These are phyloP conservation scores for Aspergillus texensis DNA, from an alignment of 2,329 filamentous ascomycete species.

Conservation along the genomic window DNA sequence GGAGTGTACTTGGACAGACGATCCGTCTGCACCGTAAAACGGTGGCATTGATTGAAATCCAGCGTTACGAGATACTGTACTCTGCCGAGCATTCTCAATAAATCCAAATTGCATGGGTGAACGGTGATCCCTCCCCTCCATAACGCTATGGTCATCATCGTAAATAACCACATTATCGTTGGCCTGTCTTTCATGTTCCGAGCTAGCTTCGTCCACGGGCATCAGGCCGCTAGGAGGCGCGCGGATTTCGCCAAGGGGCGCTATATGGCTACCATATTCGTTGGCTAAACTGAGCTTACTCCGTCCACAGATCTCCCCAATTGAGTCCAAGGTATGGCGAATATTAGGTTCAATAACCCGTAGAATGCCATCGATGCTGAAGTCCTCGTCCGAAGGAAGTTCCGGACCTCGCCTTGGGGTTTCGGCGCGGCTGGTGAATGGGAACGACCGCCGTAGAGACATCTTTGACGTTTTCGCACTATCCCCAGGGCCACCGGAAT, in stretches of 20 bases:
- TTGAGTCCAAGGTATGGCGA: conserved; percentile 60
- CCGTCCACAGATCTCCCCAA: conserved; percentile 64
- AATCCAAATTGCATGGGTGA: conserved; percentile 42
- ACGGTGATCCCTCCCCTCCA: conserved; percentile 39
- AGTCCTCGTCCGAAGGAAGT: conserved; percentile 54
- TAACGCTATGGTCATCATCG: conserved; percentile 41
- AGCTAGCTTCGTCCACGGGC: conserved; percentile 48
- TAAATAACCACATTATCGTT: conserved; percentile 42
- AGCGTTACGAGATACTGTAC: conserved; percentile 14
- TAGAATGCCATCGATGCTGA: conserved; percentile 59
- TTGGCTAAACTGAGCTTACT: conserved; percentile 64
- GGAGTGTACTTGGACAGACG: conserved; percentile 17
- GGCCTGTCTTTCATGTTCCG: conserved; percentile 38
- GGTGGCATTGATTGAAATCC: conserved; percentile 21
- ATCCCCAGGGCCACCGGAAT: conserved; percentile 41
- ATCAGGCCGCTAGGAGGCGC: conserved; percentile 39
- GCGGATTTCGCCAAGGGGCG: conserved; percentile 61
- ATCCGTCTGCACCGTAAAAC: conserved; percentile 21
- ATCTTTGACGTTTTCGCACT: conserved; percentile 33
- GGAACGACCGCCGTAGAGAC: conserved; percentile 35
- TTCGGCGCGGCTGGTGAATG: conserved; percentile 27
- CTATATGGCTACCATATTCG: conserved; percentile 64
- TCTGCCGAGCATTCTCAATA: conserved; percentile 36
- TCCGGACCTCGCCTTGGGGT: conserved; percentile 30
- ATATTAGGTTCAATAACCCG: conserved; percentile 62